Conservation (phyloP, 2,329 filamentous ascomycete genomes). For the Hirsutella thompsonii region DNA sequence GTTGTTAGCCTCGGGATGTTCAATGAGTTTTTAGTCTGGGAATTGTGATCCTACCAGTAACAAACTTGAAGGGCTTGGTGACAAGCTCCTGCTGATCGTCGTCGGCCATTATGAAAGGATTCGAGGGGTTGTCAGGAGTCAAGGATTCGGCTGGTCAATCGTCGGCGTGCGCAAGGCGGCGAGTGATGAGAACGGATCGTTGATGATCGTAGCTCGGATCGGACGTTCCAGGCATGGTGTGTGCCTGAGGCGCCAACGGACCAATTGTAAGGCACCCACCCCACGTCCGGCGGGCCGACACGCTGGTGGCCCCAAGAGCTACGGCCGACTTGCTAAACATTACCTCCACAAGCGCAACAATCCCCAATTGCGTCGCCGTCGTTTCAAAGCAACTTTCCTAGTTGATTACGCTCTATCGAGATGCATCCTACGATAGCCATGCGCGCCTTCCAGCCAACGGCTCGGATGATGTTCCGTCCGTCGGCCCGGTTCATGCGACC, state of each 20-base stretch:
- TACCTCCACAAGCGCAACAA: slow-evolving; percentile 13
- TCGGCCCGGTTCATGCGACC: slow-evolving; percentile 55
- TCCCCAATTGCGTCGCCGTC: slow-evolving; percentile 19
- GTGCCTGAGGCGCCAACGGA: slow-evolving; percentile 23
- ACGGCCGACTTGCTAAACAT: slow-evolving; percentile 15
- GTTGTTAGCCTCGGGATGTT: slow-evolving; percentile 28
- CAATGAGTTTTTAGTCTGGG: slow-evolving; percentile 23
- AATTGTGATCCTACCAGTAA: slow-evolving; percentile 67
- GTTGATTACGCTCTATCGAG: slow-evolving; percentile 23
- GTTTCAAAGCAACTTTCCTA: slow-evolving; percentile 12
- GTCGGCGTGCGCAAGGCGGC: slow-evolving; percentile 8
- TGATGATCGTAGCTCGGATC: background rate
- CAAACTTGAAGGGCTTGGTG: slow-evolving; percentile 99
- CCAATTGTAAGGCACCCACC: slow-evolving; percentile 22
- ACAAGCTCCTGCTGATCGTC: slow-evolving; percentile 63
- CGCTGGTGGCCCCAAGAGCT: background rate
- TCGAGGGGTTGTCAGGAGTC: slow-evolving; percentile 10
- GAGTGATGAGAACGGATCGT: slow-evolving; percentile 11
- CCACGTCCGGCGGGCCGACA: slow-evolving; percentile 3
- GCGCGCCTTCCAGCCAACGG: slow-evolving; percentile 53
- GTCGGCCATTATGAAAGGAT: slow-evolving; percentile 67
- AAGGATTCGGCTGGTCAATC: slow-evolving; percentile 3
- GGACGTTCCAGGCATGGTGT: slow-evolving; percentile 23
- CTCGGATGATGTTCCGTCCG: slow-evolving; percentile 52
- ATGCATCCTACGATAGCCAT: slow-evolving; percentile 57